These are phyloP conservation scores for Myriosclerotinia scirpicola DNA, from an alignment of 2,329 filamentous ascomycete genomes.

Conservation along the genomic window DNA sequence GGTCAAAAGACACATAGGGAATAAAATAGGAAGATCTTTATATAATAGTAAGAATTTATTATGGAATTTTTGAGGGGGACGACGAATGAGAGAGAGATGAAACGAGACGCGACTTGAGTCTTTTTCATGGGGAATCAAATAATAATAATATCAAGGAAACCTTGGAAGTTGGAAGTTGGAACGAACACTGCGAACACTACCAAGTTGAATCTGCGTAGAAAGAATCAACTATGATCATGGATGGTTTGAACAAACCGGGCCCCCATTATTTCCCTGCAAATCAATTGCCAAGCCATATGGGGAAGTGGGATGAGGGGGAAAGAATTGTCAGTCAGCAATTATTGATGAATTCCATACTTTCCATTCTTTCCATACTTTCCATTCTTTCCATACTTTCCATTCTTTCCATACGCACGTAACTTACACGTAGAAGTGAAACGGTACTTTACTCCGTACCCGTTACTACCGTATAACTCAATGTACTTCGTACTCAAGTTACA, in stretches of 20 bases:
- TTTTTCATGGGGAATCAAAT: background rate
- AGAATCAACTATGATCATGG: no score
- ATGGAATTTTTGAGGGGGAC: background rate
- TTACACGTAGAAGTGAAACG: background rate
- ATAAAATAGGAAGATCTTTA: no score
- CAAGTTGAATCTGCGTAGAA: no score
- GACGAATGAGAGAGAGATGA: background rate
- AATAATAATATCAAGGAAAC: background rate
- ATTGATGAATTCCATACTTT: no score
- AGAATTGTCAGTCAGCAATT: no score
- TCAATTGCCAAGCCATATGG: conserved; percentile 11
- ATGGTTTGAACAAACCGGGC: background rate
- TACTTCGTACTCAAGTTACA: background rate
- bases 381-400: background rate
- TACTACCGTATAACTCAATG: no score
- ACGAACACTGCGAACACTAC: no score
- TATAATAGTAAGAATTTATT: no score
- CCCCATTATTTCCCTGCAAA: background rate
- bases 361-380: background rate
- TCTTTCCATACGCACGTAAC: background rate
- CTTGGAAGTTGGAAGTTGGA: background rate
- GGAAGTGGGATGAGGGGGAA: conserved; percentile 1
- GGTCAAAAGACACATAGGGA: no score
- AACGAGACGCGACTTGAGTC: background rate
- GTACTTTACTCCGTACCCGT: no score